Percentiles rank a stretch among this genome's conserved stretches.
phyloP scores from a whole-genome alignment of 1,139 yeast species.

The Candida sojae region DNA sequence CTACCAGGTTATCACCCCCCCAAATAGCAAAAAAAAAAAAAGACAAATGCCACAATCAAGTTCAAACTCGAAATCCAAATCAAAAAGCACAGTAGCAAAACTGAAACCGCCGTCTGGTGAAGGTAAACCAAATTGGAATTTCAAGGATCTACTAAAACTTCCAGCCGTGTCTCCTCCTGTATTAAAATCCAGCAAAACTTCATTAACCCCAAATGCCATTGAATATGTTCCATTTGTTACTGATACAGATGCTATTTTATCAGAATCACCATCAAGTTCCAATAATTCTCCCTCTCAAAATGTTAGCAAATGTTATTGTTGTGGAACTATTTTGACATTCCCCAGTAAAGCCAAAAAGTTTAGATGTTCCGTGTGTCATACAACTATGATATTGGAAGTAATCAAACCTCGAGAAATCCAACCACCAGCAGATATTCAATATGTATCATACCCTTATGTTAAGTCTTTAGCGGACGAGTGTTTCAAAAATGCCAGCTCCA shows the following conservation, averaged over 20 bases:
- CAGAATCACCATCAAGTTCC: conserved; percentile 6
- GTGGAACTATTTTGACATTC: conserved; percentile 58
- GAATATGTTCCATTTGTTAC: background rate
- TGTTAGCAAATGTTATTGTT: conserved; percentile 49
- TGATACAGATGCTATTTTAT: background rate
- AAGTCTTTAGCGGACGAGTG: conserved; percentile 31
- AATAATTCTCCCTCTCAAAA: conserved; percentile 6
- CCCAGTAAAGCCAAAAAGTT: conserved; percentile 49
- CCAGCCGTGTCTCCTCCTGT: conserved; percentile 6
- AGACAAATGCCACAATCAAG: background rate
- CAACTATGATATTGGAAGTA: conserved; percentile 40
- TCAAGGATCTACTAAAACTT: conserved; percentile 7
- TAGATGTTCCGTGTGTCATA: conserved; percentile 58
- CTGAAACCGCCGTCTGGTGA: background rate
- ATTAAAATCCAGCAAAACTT: conserved; percentile 1
- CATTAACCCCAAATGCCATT: conserved; percentile 4
- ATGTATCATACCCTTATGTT: conserved; percentile 28
- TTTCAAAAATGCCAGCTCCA: conserved; percentile 18
- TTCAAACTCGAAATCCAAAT: background rate
- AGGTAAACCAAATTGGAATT: conserved; percentile 4
- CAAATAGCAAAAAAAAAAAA: too few species aligned
- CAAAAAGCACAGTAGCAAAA: background rate
- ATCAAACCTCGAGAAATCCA: conserved; percentile 1
- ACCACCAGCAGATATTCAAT: conserved; percentile 15
- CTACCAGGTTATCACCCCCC: too few species aligned